Conservation (phyloP, 1,139 yeast genomes). For the Hansenula sp. region DNA sequence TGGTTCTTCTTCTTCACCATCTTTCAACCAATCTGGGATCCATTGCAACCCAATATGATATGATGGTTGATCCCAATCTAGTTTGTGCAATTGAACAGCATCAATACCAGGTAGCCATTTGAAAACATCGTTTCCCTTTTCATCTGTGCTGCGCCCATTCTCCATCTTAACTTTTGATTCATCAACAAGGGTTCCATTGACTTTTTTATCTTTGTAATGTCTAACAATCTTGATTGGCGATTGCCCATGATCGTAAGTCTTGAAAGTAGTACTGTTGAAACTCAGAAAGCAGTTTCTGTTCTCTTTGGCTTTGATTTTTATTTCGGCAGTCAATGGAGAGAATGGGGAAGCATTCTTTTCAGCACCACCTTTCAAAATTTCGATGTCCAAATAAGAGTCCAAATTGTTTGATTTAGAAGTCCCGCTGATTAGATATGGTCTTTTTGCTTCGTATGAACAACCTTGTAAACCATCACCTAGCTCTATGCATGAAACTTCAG, state of each 20-base stretch:
- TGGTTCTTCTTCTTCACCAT: constrained; percentile 33
- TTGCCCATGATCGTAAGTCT: constrained; percentile 27
- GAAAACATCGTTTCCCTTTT: constrained; percentile 45
- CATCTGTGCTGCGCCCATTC: constrained; percentile 47
- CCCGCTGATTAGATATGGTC: constrained; percentile 52
- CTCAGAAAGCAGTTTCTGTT: constrained; percentile 60
- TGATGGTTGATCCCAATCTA: constrained; percentile 49
- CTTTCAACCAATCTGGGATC: constrained; percentile 62
- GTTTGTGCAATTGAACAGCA: constrained; percentile 56
- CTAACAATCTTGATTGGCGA: constrained; percentile 64
- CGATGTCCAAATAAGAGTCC: constrained; percentile 43
- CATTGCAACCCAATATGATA: constrained; percentile 71
- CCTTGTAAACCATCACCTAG: constrained; percentile 43
- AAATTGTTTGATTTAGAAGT: constrained; percentile 29
- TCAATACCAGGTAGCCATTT: constrained; percentile 61
- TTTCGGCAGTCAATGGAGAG: constrained; percentile 64
- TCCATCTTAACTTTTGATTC: constrained; percentile 28
- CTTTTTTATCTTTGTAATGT: constrained; percentile 37
- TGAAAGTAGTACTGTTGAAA: constrained; percentile 48
- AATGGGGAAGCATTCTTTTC: constrained; percentile 44
- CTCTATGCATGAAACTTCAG: constrained; percentile 32
- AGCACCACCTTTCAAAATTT: constrained; percentile 45
- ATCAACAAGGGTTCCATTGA: constrained; percentile 4
- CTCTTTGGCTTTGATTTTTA: constrained; percentile 53
- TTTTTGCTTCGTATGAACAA: constrained; percentile 48